Evolutionary conservation across 1,139 yeast species (phyloP).

Genomic region (Torulaspora globosa): DNA sequence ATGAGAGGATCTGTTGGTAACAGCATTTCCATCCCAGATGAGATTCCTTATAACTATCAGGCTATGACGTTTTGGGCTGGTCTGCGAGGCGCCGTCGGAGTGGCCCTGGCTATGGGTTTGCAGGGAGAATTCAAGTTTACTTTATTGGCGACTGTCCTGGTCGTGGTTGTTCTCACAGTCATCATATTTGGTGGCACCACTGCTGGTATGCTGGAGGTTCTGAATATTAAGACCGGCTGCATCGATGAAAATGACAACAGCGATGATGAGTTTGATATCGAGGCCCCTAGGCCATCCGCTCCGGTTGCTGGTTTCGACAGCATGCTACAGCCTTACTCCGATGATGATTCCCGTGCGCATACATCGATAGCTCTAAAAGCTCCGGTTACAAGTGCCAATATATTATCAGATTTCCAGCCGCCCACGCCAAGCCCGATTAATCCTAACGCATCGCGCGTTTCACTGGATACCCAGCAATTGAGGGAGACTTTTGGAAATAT

Average conservation of each 20-base stretch:
- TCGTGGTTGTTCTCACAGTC: conserved; percentile 93
- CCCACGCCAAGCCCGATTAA: conserved; percentile 4
- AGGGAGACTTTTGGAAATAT: conserved; percentile 39
- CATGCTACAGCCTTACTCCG: conserved; percentile 28
- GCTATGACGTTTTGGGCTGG: conserved; percentile 99
- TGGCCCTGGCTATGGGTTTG: conserved; percentile 94
- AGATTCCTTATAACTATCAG: conserved; percentile 91
- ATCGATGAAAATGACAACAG: conserved; percentile 75
- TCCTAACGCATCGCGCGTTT: conserved; percentile 16
- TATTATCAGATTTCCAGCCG: conserved; percentile 15
- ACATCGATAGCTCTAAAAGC: conserved; percentile 11
- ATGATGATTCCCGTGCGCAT: conserved; percentile 20
- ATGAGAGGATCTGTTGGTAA: conserved; percentile 36
- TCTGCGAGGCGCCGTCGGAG: conserved; percentile 97
- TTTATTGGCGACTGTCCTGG: conserved; percentile 86
- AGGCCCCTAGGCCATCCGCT: conserved; percentile 51
- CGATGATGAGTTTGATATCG: conserved; percentile 94
- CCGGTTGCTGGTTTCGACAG: conserved; percentile 14
- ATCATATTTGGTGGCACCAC: conserved; percentile 98
- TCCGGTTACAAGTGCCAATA: conserved; percentile 3
- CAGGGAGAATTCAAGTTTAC: conserved; percentile 93
- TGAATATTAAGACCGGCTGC: conserved; percentile 90
- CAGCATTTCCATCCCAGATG: conserved; percentile 61
- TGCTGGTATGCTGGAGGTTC: conserved; percentile 93
- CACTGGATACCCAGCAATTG: conserved; percentile 22